A percentile compares a stretch with the other conserved stretches of the same genome.
Conservation (phyloP, 495 filamentous ascomycete genomes). For the Podospora sp. region DNA sequence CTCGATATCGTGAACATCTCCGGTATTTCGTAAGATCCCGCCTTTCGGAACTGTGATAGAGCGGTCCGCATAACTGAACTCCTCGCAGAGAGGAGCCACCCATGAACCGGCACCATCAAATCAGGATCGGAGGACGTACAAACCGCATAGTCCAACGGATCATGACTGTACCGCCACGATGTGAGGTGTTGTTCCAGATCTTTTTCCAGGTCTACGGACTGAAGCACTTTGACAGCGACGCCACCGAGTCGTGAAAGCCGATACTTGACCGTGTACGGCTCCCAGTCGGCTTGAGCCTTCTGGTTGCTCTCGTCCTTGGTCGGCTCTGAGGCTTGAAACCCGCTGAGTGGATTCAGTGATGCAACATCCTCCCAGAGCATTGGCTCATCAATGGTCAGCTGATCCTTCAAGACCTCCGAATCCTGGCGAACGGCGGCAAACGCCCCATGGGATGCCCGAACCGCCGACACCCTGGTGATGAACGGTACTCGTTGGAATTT, state of each 20-base stretch:
- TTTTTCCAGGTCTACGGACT: slow-evolving; percentile 58
- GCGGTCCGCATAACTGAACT: slow-evolving; percentile 68
- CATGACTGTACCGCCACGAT: slow-evolving; percentile 37
- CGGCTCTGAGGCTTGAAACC: slow-evolving; percentile 43
- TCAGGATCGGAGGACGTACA: slow-evolving; percentile 63
- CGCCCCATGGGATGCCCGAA: slow-evolving; percentile 86
- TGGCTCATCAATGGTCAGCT: slow-evolving; percentile 64
- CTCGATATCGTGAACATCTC: slow-evolving; percentile 65
- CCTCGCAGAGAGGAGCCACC: slow-evolving; percentile 73
- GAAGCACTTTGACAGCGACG: slow-evolving; percentile 52
- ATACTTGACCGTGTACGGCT: slow-evolving; percentile 31
- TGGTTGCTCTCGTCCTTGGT: slow-evolving; percentile 30
- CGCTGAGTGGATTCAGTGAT: slow-evolving; percentile 64
- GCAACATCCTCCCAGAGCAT: slow-evolving; percentile 75
- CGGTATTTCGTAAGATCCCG: slow-evolving; percentile 36
- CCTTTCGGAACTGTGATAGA: slow-evolving; percentile 54
- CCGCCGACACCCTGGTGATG: slow-evolving; percentile 77
- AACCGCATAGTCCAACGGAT: slow-evolving; percentile 49
- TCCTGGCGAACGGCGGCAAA: slow-evolving; percentile 88
- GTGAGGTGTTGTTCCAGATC: slow-evolving; percentile 51
- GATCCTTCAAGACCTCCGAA: slow-evolving; percentile 75
- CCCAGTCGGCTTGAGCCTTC: slow-evolving; percentile 40
- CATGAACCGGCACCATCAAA: slow-evolving; percentile 75
- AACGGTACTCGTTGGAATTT: slow-evolving; percentile 90
- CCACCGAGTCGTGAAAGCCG: slow-evolving; percentile 41